phyloP scores from a whole-genome alignment of 768 basidiomycete genomes.

The Boletus subcaerulescens region DNA sequence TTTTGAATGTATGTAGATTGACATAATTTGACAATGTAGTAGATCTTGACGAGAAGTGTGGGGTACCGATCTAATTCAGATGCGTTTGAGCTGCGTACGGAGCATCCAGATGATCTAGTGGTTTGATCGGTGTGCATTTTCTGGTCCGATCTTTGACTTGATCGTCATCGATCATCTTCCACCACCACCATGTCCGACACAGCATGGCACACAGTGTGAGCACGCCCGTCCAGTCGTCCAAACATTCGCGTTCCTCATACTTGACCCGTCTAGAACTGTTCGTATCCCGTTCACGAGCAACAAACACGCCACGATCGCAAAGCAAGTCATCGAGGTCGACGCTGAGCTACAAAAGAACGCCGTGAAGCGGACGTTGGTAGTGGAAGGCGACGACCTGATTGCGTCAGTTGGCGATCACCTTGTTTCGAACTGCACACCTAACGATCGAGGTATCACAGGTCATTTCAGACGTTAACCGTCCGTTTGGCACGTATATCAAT shows the following conservation, averaged over 20 bases:
- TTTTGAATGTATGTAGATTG: neutral
- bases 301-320: conserved; percentile 78
- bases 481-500: conserved; percentile 80
- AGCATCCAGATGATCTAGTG: no score
- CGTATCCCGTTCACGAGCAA: conserved; percentile 74
- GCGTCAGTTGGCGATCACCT: conserved; percentile 53
- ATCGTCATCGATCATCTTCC: neutral
- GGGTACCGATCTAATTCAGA: no score
- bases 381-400: conserved; percentile 66
- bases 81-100: neutral
- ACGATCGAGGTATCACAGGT: conserved; percentile 38
- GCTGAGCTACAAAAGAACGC: conserved; percentile 77
- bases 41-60: neutral
- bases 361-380: conserved; percentile 67
- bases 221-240: neutral
- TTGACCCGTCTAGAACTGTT: conserved; percentile 47
- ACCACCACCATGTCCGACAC: conserved; percentile 24
- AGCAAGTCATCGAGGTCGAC: conserved; percentile 84
- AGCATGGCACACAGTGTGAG: conserved; percentile 58
- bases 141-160: neutral
- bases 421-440: neutral
- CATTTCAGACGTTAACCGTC: conserved; percentile 74
- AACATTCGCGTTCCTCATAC: neutral
- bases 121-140: neutral
- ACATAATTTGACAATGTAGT: neutral